Evolutionary conservation across 768 basidiomycete species (phyloP), one percentile per base, ranked within the genome.

Genomic region (Kondoa subrosea): DNA sequence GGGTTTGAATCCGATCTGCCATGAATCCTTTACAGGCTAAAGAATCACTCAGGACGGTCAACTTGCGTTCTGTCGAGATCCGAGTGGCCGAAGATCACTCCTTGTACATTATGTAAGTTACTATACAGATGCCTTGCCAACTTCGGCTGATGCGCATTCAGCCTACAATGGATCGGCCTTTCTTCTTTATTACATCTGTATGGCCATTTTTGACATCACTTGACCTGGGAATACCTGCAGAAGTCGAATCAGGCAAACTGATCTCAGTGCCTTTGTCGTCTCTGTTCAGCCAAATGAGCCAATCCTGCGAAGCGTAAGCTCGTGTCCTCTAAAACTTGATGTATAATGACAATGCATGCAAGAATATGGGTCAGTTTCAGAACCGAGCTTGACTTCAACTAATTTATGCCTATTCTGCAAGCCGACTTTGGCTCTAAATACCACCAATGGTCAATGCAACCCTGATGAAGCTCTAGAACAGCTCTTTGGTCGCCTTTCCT

Each of bases 51-150:
- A 50, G 0, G 67, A 80, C 4, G 75, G 78, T 32, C 80, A 76
- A 33, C 72, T 93, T 8, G 87, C 83, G 77, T 90, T 86, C 73
- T 86, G 81, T 17, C 81, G 89, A 65, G 90, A 93, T 76, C 88
- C 89, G 1, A 81, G 91, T 1, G 90, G 90, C 4, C 82, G 90
- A 40, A 82, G 91, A 60, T 91, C 90, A n/a, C 80, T 93, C 4
- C 78, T 93, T 4, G 78, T 88, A 33, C 87, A 87, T 31, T 33
- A 29, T 63, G 40, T 33, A 27, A 63, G 61, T 63, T 17, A n/a
- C 17, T 12, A 8, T 12, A 30, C 15, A 3, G 15, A 14, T 8
- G n/a, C 16, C 17, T 63, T 63, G 61, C 27, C n/a, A n/a, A n/a
- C n/a, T 29, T 12, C n/a, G 12, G 61, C 61, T 63, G 15, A 29